Evolutionary conservation across 306 rosid species (phyloP).

Genomic region (Urtica urens): DNA sequence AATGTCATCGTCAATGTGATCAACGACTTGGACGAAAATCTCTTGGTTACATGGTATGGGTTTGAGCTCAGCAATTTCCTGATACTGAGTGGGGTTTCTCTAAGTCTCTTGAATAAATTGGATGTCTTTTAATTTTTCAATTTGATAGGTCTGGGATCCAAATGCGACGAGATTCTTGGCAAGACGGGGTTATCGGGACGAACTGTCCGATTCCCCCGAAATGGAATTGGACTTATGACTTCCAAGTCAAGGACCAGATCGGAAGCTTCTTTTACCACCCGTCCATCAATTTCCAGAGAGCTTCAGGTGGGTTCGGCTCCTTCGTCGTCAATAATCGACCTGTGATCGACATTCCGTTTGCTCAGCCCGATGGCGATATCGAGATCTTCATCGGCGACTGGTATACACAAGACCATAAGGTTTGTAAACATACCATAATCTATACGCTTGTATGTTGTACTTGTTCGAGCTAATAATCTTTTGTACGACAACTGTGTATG

Average conservation of each 20-base stretch:
- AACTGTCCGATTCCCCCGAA: conserved; percentile 84
- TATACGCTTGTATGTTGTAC: not conserved
- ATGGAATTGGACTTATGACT: conserved; percentile 86
- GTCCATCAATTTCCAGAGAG: conserved; percentile 62
- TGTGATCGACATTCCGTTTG: conserved; percentile 46
- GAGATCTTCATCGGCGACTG: conserved; percentile 71
- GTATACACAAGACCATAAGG: conserved; percentile 56
- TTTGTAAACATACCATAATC: conserved; percentile 20
- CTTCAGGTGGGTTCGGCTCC: conserved; percentile 89
- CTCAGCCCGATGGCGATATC: conserved; percentile 63
- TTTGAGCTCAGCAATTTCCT: conserved; percentile 1
- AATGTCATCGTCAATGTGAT: conserved; percentile 49
- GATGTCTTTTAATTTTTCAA: too few species aligned
- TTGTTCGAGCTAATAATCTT: conserved; percentile 4
- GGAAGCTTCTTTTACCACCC: conserved; percentile 93
- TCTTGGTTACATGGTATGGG: conserved; percentile 76
- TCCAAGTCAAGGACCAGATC: conserved; percentile 94
- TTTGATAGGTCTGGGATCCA: conserved; percentile 69
- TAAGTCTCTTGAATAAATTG: too few species aligned
- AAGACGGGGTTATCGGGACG: conserved; percentile 81
- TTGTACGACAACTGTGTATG: not conserved
- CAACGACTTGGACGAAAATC: conserved; percentile 62
- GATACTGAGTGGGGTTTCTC: not conserved
- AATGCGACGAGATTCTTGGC: conserved; percentile 74
- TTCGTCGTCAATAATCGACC: conserved; percentile 50